Base-by-base conservation (phyloP, 108 stramenopile species). In the Mediolabrus comicus region DNA sequence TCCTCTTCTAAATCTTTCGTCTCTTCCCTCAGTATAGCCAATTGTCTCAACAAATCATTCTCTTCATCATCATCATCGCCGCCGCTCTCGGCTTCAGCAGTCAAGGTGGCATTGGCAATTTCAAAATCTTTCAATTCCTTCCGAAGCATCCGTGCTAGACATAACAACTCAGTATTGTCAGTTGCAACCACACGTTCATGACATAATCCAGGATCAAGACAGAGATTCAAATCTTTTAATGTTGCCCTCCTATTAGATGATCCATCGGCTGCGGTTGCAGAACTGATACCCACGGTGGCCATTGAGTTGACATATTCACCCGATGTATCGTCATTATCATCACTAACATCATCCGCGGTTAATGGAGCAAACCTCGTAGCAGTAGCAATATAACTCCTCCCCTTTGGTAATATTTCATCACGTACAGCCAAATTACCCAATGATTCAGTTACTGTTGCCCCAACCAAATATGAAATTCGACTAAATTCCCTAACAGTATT, bases 401-500 rank as follows among this genome's bases (percentile, higher is more conserved):
- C 87, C 54, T 90, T 79, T 5, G 92, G 92, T 39, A 93, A 65
- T 29, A 93, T 84, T 14, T 83, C 67, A 34, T 83, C 85, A 25
- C 68, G 67, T 11, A 91, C 88, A 4, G 84, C 89, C 55, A 92
- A 63, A 65, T 82, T 90, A 4, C 92, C 92, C 64, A 90, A 65
- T 1, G 87, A 75, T 75, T 88, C 83, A 6, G 92, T 93, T 27
- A 93, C 92, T 51, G 83, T 87, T 4, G 92, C 92, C 16, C 92
- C 92, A 6, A 89, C 92, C 49, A 93, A 39, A 68, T 84, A 91
- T 2, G 88, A 83, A 29, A 93, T 62, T 13, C 92, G 82, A 58
- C 69, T 81, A 39, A 79, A 81, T 43, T 82, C 73, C 38, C 83
- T 75, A 27, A 83, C 75, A 1, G 3, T 76, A 53, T 11, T 58